Evolutionary conservation across 2,329 filamentous ascomycete genomes (phyloP).

Genomic region (Fusarium xylarioides): DNA sequence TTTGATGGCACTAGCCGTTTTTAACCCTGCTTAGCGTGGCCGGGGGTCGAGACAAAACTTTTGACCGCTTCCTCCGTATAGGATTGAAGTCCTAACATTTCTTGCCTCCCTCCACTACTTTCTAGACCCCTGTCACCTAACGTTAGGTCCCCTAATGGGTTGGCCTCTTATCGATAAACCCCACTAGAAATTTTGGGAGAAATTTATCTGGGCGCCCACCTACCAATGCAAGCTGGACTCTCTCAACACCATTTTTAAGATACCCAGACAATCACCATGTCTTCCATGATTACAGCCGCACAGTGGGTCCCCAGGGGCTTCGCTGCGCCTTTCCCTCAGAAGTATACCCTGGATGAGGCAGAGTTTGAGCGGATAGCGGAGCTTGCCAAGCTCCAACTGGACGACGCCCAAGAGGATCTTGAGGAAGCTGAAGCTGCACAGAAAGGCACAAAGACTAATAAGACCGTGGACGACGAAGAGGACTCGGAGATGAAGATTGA

Average conservation of each 20-base stretch:
- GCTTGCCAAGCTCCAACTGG: slow-evolving; percentile 80
- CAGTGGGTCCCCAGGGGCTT: slow-evolving; percentile 81
- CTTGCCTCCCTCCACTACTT: background rate
- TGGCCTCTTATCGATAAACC: slow-evolving; percentile 52
- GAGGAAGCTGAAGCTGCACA: slow-evolving; percentile 68
- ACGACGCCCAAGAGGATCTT: slow-evolving; percentile 90
- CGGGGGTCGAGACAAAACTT: too few species aligned
- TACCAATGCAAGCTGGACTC: slow-evolving; percentile 23
- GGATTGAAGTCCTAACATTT: background rate
- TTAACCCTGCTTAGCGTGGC: too few species aligned
- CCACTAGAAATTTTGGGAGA: slow-evolving; percentile 49
- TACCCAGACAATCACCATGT: slow-evolving; percentile 56
- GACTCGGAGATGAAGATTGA: slow-evolving; percentile 52
- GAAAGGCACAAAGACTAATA: slow-evolving; percentile 38
- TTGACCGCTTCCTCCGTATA: too few species aligned
- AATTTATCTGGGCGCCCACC: slow-evolving; percentile 41
- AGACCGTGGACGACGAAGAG: slow-evolving; percentile 43
- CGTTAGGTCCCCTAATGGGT: background rate
- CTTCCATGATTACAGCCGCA: slow-evolving; percentile 77
- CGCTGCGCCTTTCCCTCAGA: slow-evolving; percentile 77
- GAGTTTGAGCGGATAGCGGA: slow-evolving; percentile 80
- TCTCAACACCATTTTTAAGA: slow-evolving; percentile 33
- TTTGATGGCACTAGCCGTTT: too few species aligned
- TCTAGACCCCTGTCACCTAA: background rate
- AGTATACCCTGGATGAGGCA: slow-evolving; percentile 78